phyloP scores from a whole-genome alignment of 805 yeast genomes.

The Isabelozyma heimii region DNA sequence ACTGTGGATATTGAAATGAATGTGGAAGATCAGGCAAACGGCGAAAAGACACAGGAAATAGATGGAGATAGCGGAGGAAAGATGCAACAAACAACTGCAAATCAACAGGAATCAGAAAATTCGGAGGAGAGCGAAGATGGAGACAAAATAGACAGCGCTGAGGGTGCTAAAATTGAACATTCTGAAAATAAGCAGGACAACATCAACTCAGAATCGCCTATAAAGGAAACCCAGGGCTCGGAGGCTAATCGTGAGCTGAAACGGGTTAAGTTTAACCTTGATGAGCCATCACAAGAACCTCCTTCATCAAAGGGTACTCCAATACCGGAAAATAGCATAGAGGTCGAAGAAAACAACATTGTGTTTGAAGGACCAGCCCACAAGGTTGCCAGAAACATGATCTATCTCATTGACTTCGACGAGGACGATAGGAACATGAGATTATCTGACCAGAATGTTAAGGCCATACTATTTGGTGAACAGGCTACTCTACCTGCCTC shows the following conservation, averaged over 20 bases:
- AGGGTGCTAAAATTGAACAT: not conserved
- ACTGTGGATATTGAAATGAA: not conserved
- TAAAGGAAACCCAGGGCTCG: not conserved
- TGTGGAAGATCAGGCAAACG: not conserved
- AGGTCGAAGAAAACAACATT: not conserved
- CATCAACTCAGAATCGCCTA: not conserved
- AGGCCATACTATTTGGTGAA: constrained; percentile 54
- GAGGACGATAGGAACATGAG: constrained; percentile 22
- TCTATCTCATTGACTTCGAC: constrained; percentile 53
- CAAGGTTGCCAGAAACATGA: constrained; percentile 51
- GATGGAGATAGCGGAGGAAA: not conserved
- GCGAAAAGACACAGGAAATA: not conserved
- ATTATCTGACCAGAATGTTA: constrained; percentile 25
- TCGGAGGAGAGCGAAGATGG: not conserved
- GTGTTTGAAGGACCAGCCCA: constrained; percentile 69
- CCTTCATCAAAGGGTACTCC: not conserved
- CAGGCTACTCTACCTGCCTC: constrained; percentile 53
- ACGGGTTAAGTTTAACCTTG: not conserved
- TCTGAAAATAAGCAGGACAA: not conserved
- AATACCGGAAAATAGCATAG: not conserved
- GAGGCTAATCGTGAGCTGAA: not conserved
- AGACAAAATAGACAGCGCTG: not conserved
- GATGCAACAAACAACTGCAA: constrained; percentile 3
- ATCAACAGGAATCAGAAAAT: constrained; percentile 4
- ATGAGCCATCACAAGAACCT: not conserved